Evolutionary conservation across 2,329 filamentous ascomycete genomes (phyloP).

Genomic region (Chalara sp.): DNA sequence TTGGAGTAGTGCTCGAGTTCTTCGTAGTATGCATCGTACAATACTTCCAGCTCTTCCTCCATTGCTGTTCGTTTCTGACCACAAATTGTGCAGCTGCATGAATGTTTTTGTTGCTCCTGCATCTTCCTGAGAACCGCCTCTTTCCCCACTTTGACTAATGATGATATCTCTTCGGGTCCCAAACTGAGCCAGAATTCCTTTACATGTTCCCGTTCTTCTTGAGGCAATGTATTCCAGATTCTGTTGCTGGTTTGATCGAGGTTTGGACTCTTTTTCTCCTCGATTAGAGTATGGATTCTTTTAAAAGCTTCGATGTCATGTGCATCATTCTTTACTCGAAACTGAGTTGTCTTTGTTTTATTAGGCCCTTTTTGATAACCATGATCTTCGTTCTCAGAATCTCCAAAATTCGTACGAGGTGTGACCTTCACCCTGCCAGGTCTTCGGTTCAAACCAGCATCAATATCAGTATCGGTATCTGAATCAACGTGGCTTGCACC

Average conservation of each 20-base stretch:
- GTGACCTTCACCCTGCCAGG: too few relatives aligned
- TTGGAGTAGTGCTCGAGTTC: conserved; percentile 97
- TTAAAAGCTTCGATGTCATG: too few relatives aligned
- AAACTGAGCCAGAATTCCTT: conserved; percentile 97
- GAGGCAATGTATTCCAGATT: conserved; percentile 95
- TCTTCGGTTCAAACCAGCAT: too few relatives aligned
- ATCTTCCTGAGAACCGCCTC: conserved; percentile 97
- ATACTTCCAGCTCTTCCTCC: conserved; percentile 92
- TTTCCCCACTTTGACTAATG: conserved; percentile 95
- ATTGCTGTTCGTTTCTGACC: conserved; percentile 94
- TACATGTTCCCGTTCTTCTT: conserved; percentile 93
- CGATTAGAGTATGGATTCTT: too few relatives aligned
- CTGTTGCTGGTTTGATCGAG: conserved; percentile 70
- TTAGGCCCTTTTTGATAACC: too few relatives aligned
- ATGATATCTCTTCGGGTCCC: conserved; percentile 90
- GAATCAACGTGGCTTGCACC: too few relatives aligned
- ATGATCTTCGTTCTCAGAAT: too few relatives aligned
- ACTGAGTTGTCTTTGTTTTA: too few relatives aligned
- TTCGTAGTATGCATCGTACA: conserved; percentile 98
- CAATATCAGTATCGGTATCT: too few relatives aligned
- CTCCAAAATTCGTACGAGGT: too few relatives aligned
- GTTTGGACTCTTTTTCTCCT: too few relatives aligned
- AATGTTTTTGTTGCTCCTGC: conserved; percentile 99
- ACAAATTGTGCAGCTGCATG: conserved; percentile 95
- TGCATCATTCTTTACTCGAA: too few relatives aligned